These are phyloP conservation scores for Phytophthora melonis DNA, from an alignment of 352 stramenopile genomes.

Conservation along the genomic window DNA sequence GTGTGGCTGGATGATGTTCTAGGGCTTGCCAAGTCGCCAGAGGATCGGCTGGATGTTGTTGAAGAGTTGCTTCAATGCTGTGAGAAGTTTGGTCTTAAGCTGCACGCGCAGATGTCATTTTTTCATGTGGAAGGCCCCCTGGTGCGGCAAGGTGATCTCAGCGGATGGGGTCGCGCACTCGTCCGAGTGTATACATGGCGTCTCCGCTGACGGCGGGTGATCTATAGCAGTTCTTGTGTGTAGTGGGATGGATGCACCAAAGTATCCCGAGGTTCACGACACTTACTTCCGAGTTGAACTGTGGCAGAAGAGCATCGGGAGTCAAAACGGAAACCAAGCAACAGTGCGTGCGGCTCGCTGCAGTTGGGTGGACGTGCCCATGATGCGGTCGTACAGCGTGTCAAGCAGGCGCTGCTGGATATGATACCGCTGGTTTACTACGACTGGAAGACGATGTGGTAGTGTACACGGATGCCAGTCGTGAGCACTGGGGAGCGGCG, in stretches of 20 bases:
- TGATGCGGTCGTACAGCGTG: background rate
- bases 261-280: background rate
- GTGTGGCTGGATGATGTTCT: too few species aligned
- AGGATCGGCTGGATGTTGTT: too few species aligned
- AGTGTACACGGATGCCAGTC: background rate
- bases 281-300: background rate
- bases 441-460: background rate
- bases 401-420: background rate
- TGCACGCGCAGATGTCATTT: too few species aligned
- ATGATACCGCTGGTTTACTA: background rate
- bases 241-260: background rate
- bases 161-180: too few species aligned
- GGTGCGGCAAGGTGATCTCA: too few species aligned
- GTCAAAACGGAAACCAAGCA: too few species aligned
- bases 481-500: background rate
- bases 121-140: too few species aligned
- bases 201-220: background rate
- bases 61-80: too few species aligned
- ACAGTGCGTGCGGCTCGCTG: background rate
- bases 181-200: too few species aligned
- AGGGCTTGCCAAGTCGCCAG: too few species aligned
- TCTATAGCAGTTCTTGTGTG: background rate
- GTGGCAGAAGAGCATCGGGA: too few species aligned
- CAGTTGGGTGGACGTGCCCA: background rate
- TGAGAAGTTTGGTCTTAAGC: too few species aligned